A percentile compares a stretch with the other conserved stretches of the same genome.
Conservation (phyloP, 768 basidiomycete genomes). For the Psilocybe tampanensis region DNA sequence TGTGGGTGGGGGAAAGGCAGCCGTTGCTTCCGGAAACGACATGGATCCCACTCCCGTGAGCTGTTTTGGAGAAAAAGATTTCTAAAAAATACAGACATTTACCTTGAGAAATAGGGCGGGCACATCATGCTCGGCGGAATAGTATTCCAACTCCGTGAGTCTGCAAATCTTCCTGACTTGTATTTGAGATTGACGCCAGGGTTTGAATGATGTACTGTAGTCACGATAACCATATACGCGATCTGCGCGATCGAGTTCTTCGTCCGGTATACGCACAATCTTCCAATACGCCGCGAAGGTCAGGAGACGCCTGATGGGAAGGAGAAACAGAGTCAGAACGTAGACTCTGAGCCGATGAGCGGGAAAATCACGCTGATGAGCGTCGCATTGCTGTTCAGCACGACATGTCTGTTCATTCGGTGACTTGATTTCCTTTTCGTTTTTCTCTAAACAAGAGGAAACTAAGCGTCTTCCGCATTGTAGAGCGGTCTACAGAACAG, state of each 20-base stretch:
- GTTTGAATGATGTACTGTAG: slow-evolving; percentile 24
- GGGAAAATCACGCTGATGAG: slow-evolving; percentile 12
- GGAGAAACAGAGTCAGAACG: background rate
- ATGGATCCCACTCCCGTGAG: slow-evolving; percentile 17
- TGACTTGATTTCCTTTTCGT: background rate
- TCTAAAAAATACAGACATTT: no score
- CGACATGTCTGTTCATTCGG: slow-evolving; percentile 17
- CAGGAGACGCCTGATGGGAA: background rate
- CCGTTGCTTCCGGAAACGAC: slow-evolving; percentile 27
- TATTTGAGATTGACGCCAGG: background rate
- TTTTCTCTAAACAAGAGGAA: background rate
- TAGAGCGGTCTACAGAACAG: slow-evolving; percentile 54
- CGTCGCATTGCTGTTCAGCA: slow-evolving; percentile 12
- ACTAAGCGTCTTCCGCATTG: background rate
- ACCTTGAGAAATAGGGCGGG: no score
- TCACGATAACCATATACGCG: slow-evolving; percentile 44
- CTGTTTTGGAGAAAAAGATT: no score
- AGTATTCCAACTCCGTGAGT: slow-evolving; percentile 53
- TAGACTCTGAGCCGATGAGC: background rate
- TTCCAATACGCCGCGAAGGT: background rate
- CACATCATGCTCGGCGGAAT: slow-evolving; percentile 68
- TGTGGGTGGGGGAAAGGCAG: slow-evolving; percentile 55
- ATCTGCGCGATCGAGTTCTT: slow-evolving; percentile 30
- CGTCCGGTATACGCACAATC: slow-evolving; percentile 7
- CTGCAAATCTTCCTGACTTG: slow-evolving; percentile 15